Percentiles rank a stretch among this genome's conserved stretches.
Evolutionary conservation across 129 eudicot genomes (phyloP).

Genomic region (Lactuca saligna): DNA sequence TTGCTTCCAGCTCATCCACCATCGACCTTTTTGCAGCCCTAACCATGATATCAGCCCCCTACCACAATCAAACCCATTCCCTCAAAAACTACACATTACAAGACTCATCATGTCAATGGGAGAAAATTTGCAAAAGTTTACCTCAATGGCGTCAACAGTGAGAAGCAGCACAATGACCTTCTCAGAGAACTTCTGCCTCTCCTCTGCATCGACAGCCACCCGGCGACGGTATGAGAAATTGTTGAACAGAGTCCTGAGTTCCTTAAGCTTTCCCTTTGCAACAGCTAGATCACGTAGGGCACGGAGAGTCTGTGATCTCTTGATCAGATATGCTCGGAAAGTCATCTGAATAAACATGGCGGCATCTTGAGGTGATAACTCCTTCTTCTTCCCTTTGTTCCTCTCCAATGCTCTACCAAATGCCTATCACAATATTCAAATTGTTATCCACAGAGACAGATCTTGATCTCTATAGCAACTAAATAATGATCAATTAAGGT

Average conservation of each 20-base stretch:
- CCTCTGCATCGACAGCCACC: constrained; percentile 74
- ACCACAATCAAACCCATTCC: background rate
- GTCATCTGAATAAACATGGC: constrained; percentile 69
- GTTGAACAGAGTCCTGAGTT: constrained; percentile 80
- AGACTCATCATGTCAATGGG: background rate
- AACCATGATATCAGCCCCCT: constrained; percentile 92
- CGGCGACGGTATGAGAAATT: constrained; percentile 89
- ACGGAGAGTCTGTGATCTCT: constrained; percentile 84
- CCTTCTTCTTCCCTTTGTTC: constrained; percentile 81
- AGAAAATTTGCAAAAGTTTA: constrained; percentile 14
- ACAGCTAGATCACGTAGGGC: constrained; percentile 89
- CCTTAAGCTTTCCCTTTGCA: constrained; percentile 92
- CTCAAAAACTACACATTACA: background rate
- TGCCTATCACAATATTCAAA: constrained; percentile 43
- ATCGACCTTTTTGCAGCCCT: constrained; percentile 83
- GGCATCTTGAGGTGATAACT: constrained; percentile 80
- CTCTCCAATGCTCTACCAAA: constrained; percentile 56
- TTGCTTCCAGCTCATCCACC: constrained; percentile 95
- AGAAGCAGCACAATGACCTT: constrained; percentile 81
- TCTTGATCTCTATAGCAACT: background rate
- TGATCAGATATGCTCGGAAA: constrained; percentile 75
- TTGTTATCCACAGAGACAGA: background rate
- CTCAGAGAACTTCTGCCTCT: constrained; percentile 82
- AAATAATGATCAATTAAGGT: constrained; percentile 1
- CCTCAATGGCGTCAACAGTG: constrained; percentile 98